Base-by-base conservation (phyloP, 176 grass and related monocot genomes). In the Cymbopogon citratus region DNA sequence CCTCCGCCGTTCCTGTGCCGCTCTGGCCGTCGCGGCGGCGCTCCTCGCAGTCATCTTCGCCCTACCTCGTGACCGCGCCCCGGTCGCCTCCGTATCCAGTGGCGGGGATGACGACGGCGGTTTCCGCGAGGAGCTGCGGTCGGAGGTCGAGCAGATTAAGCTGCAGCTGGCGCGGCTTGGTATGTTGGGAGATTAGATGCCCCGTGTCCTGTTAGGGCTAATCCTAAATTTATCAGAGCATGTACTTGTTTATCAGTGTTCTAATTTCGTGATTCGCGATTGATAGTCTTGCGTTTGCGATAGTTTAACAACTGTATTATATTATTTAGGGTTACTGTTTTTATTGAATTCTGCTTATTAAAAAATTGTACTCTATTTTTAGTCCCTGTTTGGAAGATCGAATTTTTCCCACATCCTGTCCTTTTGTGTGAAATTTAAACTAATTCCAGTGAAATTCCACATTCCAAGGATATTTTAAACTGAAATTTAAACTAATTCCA, bases 131-230 rank as follows among this genome's bases (percentile, higher is more conserved):
- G 82, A 60, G 63, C 19, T 81, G 66, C 71, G 54, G 14, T 33
- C n/a, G 64, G 87, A 89, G 43, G 74, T 89, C 14, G 71, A 89
- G 33, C 82, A 89, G 64, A 71, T 89, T 34, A 85, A 89, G 82
- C 71, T 76, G 31, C 82, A 85, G 54, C 19, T 89, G 41, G 45
- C 57, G 25, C 64, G 82, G 57, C 78, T 89, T 12, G 87, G 87
- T 89, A 85, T 12, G 87, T 74, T 67, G 8, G 38, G 69, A 34
- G 25, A 85, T 63, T 63, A 74, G 9, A 15, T 44, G 14, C 40
- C 24, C 9, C 9, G 5, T 68, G 3, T 18, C 56, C 56, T 63
- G 66, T 57, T 41, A 25, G 67, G 64, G 56, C 54, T 67, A 34
- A n/a, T 73, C 46, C 3, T 48, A 1, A 23, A 56, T 18, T 5